Evolutionary conservation across 2,329 filamentous ascomycete genomes (phyloP).

Genomic region (Aureobasidium sp.): DNA sequence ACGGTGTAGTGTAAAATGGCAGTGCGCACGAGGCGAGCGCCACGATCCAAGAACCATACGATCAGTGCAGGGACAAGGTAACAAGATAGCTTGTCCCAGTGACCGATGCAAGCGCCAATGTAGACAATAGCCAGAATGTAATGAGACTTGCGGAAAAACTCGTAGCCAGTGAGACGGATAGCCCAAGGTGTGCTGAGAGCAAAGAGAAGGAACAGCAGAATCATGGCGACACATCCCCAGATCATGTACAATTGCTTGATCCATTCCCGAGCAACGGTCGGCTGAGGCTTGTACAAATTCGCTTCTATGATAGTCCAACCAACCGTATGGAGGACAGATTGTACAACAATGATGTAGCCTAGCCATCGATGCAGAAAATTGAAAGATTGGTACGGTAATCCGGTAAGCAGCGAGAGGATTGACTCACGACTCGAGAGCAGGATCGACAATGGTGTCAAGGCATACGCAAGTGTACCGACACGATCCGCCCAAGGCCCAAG

Average conservation of each 20-base stretch:
- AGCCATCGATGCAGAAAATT: constrained; percentile 73
- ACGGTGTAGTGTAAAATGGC: constrained; percentile 50
- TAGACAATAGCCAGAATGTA: constrained; percentile 68
- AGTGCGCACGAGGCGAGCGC: constrained; percentile 51
- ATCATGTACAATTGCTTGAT: constrained; percentile 62
- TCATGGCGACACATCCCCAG: constrained; percentile 65
- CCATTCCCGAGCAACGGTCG: constrained; percentile 49
- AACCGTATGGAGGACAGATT: constrained; percentile 63
- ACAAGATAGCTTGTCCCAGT: constrained; percentile 62
- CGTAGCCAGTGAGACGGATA: constrained; percentile 64
- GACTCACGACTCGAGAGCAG: constrained; percentile 62
- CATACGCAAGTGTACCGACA: constrained; percentile 64
- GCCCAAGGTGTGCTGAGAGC: constrained; percentile 52
- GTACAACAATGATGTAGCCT: constrained; percentile 64
- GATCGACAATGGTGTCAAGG: constrained; percentile 63
- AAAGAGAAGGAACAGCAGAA: constrained; percentile 55
- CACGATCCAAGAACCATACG: constrained; percentile 60
- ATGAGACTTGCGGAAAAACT: constrained; percentile 69
- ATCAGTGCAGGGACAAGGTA: constrained; percentile 61
- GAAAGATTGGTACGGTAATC: constrained; percentile 69
- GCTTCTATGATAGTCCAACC: constrained; percentile 63
- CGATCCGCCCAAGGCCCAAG: constrained; percentile 64
- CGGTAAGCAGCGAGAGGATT: constrained; percentile 61
- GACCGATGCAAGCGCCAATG: constrained; percentile 67
- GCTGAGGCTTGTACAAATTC: constrained; percentile 65